Evolutionary conservation across 116 monocot genomes (phyloP).

Genomic region (Thalassia testudinum): DNA sequence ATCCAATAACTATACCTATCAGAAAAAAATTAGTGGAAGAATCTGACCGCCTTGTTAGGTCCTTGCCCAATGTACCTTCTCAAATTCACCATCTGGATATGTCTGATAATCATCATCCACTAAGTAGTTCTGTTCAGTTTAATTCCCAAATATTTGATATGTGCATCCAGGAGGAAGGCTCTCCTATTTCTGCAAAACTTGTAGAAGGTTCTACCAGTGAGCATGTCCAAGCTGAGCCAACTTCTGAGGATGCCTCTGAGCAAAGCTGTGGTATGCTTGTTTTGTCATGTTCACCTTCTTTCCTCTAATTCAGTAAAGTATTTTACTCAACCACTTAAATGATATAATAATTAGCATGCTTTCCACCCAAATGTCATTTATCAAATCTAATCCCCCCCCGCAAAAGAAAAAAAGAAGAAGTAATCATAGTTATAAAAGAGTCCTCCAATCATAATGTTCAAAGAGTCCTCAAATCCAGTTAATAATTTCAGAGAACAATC

Average conservation of each 20-base stretch:
- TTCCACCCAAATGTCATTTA: no score
- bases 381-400: no score
- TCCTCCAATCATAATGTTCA: no score
- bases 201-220: conserved; percentile 5
- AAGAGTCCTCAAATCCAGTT: no score
- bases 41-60: conserved; percentile 15
- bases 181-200: conserved; percentile 9
- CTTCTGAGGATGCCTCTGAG: conserved; percentile 9
- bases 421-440: no score
- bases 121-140: conserved; percentile 33
- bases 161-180: conserved; percentile 9
- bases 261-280: conserved; percentile 15
- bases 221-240: neutral
- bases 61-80: conserved; percentile 45
- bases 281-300: conserved; percentile 1
- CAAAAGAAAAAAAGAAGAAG: no score
- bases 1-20: conserved; percentile 33
- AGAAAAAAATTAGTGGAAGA: conserved; percentile 3
- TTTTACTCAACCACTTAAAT: no score
- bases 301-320: neutral
- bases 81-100: conserved; percentile 42
- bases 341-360: no score
- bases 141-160: conserved; percentile 7
- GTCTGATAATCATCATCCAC: conserved; percentile 14
- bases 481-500: no score